These are phyloP conservation scores for Laburnicola sp. DNA, from an alignment of 2,329 filamentous ascomycete genomes.

Conservation along the genomic window DNA sequence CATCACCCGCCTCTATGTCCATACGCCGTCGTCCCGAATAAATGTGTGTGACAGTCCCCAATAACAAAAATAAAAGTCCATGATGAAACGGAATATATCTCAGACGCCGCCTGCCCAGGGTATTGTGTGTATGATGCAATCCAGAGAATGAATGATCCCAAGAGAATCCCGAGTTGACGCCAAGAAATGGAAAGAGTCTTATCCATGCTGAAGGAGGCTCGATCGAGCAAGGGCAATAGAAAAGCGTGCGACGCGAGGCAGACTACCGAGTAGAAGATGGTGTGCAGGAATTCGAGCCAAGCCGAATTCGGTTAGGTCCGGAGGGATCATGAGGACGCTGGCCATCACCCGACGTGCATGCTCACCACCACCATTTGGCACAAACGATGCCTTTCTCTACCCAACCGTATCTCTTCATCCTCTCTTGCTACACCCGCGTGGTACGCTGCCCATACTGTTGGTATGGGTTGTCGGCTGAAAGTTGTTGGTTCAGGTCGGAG, in stretches of 20 bases:
- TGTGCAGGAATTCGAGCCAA: slow-evolving; percentile 29
- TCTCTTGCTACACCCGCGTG: slow-evolving; percentile 37
- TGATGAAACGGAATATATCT: slow-evolving; percentile 20
- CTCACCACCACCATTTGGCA: slow-evolving; percentile 26
- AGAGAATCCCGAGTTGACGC: slow-evolving; percentile 20
- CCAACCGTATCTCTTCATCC: slow-evolving; percentile 7
- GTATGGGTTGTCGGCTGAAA: slow-evolving; percentile 37
- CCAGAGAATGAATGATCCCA: slow-evolving; percentile 20
- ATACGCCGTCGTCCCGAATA: slow-evolving; percentile 20
- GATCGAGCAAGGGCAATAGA: slow-evolving; percentile 12
- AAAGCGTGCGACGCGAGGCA: slow-evolving; percentile 28
- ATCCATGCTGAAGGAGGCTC: slow-evolving; percentile 12
- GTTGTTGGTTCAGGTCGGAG: slow-evolving; percentile 31
- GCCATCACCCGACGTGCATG: slow-evolving; percentile 39
- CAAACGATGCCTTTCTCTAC: slow-evolving; percentile 17
- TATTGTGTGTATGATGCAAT: slow-evolving; percentile 38
- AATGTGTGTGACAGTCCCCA: slow-evolving; percentile 6
- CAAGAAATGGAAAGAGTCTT: slow-evolving; percentile 14
- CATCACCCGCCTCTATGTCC: slow-evolving; percentile 15
- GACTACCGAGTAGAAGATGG: slow-evolving; percentile 25
- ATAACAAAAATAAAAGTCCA: slow-evolving; percentile 9
- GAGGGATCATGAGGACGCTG: slow-evolving; percentile 35
- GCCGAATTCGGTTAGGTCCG: slow-evolving; percentile 27
- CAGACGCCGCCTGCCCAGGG: slow-evolving; percentile 38
- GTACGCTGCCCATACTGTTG: slow-evolving; percentile 44